Conservation (phyloP, 345 rosid genomes). For the Linum trigynum region DNA sequence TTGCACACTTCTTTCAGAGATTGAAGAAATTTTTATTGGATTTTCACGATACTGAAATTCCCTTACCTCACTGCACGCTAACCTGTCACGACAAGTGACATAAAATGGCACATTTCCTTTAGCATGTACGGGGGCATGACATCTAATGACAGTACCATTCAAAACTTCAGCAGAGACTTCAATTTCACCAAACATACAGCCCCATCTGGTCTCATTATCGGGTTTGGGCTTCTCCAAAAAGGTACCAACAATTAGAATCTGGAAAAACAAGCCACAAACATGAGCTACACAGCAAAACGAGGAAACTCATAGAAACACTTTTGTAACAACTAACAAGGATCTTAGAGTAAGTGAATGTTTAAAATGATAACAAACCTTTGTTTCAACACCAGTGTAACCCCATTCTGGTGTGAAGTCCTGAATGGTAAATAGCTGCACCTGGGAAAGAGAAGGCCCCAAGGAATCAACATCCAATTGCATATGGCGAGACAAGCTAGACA, state of each 20-base stretch:
- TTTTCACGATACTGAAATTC: constrained; percentile 55
- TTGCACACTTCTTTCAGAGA: constrained; percentile 8
- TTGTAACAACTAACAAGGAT: constrained; percentile 5
- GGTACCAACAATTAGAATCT: constrained; percentile 48
- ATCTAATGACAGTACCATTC: constrained; percentile 36
- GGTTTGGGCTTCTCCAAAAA: constrained; percentile 42
- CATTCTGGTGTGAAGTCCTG: constrained; percentile 60
- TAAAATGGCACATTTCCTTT: constrained; percentile 56
- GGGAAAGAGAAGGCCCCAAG: constrained; percentile 69
- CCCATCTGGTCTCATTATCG: constrained; percentile 34
- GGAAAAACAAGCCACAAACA: constrained; percentile 7
- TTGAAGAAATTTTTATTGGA: constrained; percentile 17
- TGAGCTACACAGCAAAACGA: constrained; percentile 2
- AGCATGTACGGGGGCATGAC: constrained; percentile 49
- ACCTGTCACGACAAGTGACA: constrained; percentile 51
- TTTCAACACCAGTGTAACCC: constrained; percentile 41
- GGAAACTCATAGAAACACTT: neutral
- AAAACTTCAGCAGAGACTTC: constrained; percentile 62
- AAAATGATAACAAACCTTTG: constrained; percentile 31
- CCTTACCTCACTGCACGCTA: constrained; percentile 69
- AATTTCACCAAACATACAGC: constrained; percentile 68
- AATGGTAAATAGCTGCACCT: constrained; percentile 73
- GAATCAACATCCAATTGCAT: constrained; percentile 52
- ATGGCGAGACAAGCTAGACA: constrained; percentile 53
- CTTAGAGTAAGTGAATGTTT: neutral